These are phyloP conservation scores for Starmera dryadoides DNA, from an alignment of 805 yeast genomes.

Conservation along the genomic window DNA sequence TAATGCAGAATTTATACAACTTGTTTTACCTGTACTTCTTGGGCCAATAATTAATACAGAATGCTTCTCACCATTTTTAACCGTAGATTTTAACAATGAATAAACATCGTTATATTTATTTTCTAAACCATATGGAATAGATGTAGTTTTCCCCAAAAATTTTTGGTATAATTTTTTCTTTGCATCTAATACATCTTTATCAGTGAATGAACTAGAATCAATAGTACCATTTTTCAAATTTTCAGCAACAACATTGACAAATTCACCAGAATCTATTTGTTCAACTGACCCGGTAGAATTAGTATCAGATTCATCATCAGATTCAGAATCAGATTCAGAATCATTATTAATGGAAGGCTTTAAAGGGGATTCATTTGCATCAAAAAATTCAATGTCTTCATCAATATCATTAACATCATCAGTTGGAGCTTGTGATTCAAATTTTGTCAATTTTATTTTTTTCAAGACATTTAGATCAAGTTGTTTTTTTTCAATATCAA, in stretches of 20 bases:
- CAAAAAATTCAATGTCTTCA: constrained; percentile 13
- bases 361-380: background rate
- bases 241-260: background rate
- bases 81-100: constrained; percentile 53
- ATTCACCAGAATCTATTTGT: no score
- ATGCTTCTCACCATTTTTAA: constrained; percentile 66
- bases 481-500: background rate
- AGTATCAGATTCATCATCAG: background rate
- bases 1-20: constrained; percentile 53
- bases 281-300: background rate
- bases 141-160: constrained; percentile 17
- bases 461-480: background rate
- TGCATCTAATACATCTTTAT: background rate
- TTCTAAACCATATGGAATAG: constrained; percentile 28
- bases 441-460: background rate
- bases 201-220: no score
- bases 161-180: constrained; percentile 18
- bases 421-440: constrained; percentile 20
- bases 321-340: background rate
- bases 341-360: no score
- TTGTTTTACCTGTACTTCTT: constrained; percentile 67
- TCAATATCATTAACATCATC: constrained; percentile 42
- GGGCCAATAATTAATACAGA: constrained; percentile 81
- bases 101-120: constrained; percentile 41
- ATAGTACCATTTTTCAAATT: background rate